Percentiles rank a stretch among this genome's conserved stretches.
These are phyloP conservation scores for Bonia amplexicaulis DNA, from an alignment of 176 grass and related monocot genomes.

Conservation along the genomic window DNA sequence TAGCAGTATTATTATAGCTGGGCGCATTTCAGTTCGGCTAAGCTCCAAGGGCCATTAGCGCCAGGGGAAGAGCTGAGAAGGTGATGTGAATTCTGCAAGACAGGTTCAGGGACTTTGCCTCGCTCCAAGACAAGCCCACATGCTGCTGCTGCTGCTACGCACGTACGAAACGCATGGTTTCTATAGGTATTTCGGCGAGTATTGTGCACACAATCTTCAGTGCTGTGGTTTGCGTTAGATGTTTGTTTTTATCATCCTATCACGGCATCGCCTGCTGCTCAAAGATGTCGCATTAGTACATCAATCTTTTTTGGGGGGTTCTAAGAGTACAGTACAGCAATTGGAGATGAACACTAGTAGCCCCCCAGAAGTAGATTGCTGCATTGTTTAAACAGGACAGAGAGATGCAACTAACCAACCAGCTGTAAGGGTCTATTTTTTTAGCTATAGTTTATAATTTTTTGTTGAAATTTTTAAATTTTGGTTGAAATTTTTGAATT, in stretches of 20 bases:
- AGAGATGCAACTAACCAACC: not conserved
- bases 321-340: not conserved
- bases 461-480: no score
- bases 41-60: not conserved
- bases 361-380: not conserved
- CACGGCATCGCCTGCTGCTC: not conserved
- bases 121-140: not conserved
- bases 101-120: not conserved
- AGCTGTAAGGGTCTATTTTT: no score
- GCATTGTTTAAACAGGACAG: not conserved
- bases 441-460: no score
- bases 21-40: slow-evolving; percentile 24
- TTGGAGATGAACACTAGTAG: not conserved
- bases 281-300: not conserved
- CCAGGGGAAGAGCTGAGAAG: not conserved
- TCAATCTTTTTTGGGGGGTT: no score
- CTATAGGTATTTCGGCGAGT: not conserved
- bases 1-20: not conserved
- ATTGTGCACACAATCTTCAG: no score
- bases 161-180: not conserved
- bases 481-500: no score
- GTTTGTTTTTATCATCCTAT: not conserved
- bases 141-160: not conserved
- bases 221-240: not conserved
- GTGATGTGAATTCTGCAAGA: slow-evolving; percentile 1